phyloP scores from a whole-genome alignment of 805 yeast genomes.

The Jamesozyma rosinii region DNA sequence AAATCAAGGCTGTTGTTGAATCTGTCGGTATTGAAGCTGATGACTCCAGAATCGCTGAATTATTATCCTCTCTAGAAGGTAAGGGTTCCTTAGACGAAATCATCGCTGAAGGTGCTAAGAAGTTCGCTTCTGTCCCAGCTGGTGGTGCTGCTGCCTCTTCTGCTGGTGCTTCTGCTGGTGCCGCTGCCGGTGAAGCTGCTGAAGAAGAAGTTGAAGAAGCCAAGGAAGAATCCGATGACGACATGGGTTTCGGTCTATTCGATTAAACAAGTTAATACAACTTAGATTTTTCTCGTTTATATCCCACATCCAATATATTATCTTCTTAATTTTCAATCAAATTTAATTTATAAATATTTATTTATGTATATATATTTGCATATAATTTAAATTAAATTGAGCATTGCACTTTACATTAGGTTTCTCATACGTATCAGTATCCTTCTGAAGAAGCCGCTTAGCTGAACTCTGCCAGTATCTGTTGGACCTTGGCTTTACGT shows the following conservation, averaged over 20 bases:
- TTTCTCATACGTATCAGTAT: neutral
- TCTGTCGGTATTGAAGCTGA: constrained; percentile 77
- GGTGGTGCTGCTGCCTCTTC: constrained; percentile 36
- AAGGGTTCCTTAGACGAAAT: constrained; percentile 65
- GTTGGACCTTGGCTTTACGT: neutral
- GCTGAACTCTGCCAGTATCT: constrained; percentile 1
- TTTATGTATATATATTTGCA: constrained; percentile 5
- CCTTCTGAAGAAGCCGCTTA: neutral
- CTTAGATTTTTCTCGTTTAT: constrained; percentile 11
- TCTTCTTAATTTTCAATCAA: neutral
- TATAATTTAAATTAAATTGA: constrained; percentile 1
- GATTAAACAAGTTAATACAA: constrained; percentile 48
- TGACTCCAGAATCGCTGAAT: constrained; percentile 59
- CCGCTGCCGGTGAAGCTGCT: constrained; percentile 38
- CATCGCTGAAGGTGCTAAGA: constrained; percentile 44
- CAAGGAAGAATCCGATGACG: constrained; percentile 65
- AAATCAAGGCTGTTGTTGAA: constrained; percentile 61
- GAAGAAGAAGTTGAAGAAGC: constrained; percentile 52
- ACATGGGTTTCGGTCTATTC: constrained; percentile 90
- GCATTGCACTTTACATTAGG: neutral
- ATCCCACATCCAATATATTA: neutral
- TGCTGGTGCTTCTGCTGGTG: constrained; percentile 40
- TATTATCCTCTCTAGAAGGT: constrained; percentile 71
- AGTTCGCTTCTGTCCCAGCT: constrained; percentile 39
- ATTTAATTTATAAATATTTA: neutral